These are phyloP conservation scores for Pezicula rhizophila DNA, from an alignment of 2,329 filamentous ascomycete genomes.

Conservation along the genomic window DNA sequence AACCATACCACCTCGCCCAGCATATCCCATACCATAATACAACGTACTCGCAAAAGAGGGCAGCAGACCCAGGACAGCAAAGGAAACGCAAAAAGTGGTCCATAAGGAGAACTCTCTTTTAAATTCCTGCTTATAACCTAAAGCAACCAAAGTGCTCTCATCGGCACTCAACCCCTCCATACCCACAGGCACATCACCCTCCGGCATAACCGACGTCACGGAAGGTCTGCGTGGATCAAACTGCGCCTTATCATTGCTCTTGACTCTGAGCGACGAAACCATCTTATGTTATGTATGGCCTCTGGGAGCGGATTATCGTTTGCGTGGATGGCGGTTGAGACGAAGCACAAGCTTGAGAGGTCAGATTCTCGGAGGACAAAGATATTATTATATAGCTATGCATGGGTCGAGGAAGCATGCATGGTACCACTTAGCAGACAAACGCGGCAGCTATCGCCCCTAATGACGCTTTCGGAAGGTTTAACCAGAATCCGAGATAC, in stretches of 20 bases:
- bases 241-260: background rate
- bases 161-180: slow-evolving; percentile 43
- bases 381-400: too few species aligned
- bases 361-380: too few species aligned
- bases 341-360: too few species aligned
- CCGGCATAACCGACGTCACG: slow-evolving; percentile 45
- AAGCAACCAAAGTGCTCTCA: slow-evolving; percentile 54
- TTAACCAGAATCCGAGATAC: background rate
- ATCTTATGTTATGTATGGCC: background rate
- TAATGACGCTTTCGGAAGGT: background rate
- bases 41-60: slow-evolving; percentile 68
- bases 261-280: background rate
- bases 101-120: slow-evolving; percentile 66
- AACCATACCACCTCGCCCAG: slow-evolving; percentile 57
- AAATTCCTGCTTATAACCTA: slow-evolving; percentile 50
- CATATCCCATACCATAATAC: slow-evolving; percentile 62
- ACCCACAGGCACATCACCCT: slow-evolving; percentile 41
- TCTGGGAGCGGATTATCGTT: background rate
- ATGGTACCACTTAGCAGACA: background rate
- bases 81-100: slow-evolving; percentile 69
- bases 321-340: too few species aligned
- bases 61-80: slow-evolving; percentile 65
- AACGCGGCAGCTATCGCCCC: background rate
- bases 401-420: too few species aligned
- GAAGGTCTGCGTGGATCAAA: slow-evolving; percentile 10